phyloP scores from a whole-genome alignment of 768 basidiomycete genomes.

The Pulveroboletus sp. region DNA sequence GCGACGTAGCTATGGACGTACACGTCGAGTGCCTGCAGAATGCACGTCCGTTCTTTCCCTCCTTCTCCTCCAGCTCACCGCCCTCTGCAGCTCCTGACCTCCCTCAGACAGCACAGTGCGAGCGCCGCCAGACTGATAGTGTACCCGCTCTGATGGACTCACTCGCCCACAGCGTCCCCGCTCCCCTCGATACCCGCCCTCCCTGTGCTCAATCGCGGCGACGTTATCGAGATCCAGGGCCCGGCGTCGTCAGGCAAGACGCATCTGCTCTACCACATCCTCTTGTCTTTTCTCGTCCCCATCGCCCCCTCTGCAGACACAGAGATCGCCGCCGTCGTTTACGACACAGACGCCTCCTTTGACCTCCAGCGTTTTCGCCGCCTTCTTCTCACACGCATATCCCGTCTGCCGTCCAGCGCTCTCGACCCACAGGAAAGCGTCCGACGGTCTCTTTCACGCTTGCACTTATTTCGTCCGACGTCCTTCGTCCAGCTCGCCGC shows the following conservation, averaged over 20 bases:
- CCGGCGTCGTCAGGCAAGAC: conserved; percentile 73
- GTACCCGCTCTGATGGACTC: conserved; percentile 16
- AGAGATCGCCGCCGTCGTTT: conserved; percentile 59
- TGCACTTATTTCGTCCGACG: conserved; percentile 67
- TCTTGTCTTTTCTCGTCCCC: conserved; percentile 58
- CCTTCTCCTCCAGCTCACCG: conserved; percentile 6
- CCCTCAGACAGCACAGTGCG: conserved; percentile 38
- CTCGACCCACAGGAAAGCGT: conserved; percentile 28
- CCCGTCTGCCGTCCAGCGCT: conserved; percentile 17
- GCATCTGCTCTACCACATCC: conserved; percentile 64
- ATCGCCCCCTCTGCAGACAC: conserved; percentile 27
- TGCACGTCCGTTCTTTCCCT: conserved; percentile 17
- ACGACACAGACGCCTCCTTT: conserved; percentile 70
- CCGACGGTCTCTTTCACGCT: conserved; percentile 40
- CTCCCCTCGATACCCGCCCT: conserved; percentile 14
- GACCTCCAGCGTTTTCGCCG: conserved; percentile 48
- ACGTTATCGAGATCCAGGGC: conserved; percentile 75
- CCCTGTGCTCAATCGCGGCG: conserved; percentile 43
- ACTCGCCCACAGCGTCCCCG: conserved; percentile 31
- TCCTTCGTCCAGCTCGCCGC: conserved; percentile 67
- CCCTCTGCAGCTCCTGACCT: conserved; percentile 40
- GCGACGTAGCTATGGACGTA: conserved; percentile 2
- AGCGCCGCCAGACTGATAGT: background rate
- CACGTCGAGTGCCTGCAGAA: conserved; percentile 33
- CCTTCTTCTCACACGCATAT: conserved; percentile 48